A percentile compares a stretch with the other conserved stretches of the same genome.
These are phyloP conservation scores for Penicillium sclerotigenum DNA, from an alignment of 2,329 filamentous ascomycete genomes.

Conservation along the genomic window DNA sequence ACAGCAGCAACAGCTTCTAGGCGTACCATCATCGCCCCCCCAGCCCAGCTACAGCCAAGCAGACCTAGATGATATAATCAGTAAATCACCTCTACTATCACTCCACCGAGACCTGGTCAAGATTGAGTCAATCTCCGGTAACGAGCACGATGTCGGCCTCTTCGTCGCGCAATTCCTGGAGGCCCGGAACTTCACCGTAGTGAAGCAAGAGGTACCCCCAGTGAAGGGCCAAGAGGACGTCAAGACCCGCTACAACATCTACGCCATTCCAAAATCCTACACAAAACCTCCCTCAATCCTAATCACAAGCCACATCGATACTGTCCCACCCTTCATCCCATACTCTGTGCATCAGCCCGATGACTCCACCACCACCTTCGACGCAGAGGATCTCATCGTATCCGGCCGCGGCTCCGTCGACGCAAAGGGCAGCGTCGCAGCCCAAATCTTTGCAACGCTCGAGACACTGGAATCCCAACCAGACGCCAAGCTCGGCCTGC, in stretches of 20 bases:
- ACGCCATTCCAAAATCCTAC: constrained; percentile 54
- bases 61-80: constrained; percentile 37
- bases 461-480: constrained; percentile 44
- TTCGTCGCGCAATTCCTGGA: constrained; percentile 68
- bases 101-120: constrained; percentile 74
- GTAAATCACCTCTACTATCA: constrained; percentile 57
- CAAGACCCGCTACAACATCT: constrained; percentile 65
- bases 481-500: constrained; percentile 46
- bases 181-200: constrained; percentile 58
- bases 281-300: constrained; percentile 30
- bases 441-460: constrained; percentile 44
- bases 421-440: constrained; percentile 47
- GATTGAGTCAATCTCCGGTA: constrained; percentile 67
- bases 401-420: constrained; percentile 48
- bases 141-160: constrained; percentile 65
- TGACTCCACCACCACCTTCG: constrained; percentile 1
- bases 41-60: constrained; percentile 2
- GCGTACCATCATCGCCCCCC: constrained; percentile 1
- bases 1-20: constrained; percentile 20
- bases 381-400: constrained; percentile 35
- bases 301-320: constrained; percentile 75
- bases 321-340: constrained; percentile 51
- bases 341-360: constrained; percentile 49
- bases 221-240: constrained; percentile 12
- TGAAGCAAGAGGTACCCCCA: constrained; percentile 49